Evolutionary conservation across 352 stramenopile genomes (phyloP).

Genomic region (Pythium phragmiticola): DNA sequence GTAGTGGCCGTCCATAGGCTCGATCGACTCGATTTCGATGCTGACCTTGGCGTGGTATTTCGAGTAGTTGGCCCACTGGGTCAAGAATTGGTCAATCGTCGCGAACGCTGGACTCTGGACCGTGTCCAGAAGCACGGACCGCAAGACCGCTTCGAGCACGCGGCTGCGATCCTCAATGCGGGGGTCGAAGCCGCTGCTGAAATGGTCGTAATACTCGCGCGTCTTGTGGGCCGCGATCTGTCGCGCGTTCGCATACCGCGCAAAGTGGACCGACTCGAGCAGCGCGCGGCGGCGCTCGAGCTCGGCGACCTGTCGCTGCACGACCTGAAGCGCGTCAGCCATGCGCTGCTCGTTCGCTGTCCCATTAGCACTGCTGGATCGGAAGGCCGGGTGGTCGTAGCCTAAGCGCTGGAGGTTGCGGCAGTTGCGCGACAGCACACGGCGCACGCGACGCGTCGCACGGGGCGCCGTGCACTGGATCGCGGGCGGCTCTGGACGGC

Average conservation of each 20-base stretch:
- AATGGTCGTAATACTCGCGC: constrained; percentile 48
- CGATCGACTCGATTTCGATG: constrained; percentile 34
- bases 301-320: constrained; percentile 42
- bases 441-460: constrained; percentile 5
- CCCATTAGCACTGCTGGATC: constrained; percentile 24
- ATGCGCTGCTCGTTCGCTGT: constrained; percentile 31
- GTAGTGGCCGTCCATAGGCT: constrained; percentile 31
- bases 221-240: constrained; percentile 43
- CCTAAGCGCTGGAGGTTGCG: constrained; percentile 35
- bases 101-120: constrained; percentile 52
- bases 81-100: constrained; percentile 49
- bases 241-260: constrained; percentile 41
- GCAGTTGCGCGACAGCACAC: constrained; percentile 44
- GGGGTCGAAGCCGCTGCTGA: constrained; percentile 46
- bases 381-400: constrained; percentile 33
- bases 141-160: constrained; percentile 39
- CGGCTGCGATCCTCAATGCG: constrained; percentile 17
- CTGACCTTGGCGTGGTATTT: constrained; percentile 49
- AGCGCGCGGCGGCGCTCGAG: constrained; percentile 48
- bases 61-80: constrained; percentile 64
- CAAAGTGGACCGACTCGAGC: constrained; percentile 41
- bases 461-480: neutral
- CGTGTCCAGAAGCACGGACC: constrained; percentile 46
- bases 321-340: constrained; percentile 27
- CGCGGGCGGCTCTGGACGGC: neutral